Base-by-base conservation (phyloP, 768 basidiomycete species). In the Albatrellus ellisii region DNA sequence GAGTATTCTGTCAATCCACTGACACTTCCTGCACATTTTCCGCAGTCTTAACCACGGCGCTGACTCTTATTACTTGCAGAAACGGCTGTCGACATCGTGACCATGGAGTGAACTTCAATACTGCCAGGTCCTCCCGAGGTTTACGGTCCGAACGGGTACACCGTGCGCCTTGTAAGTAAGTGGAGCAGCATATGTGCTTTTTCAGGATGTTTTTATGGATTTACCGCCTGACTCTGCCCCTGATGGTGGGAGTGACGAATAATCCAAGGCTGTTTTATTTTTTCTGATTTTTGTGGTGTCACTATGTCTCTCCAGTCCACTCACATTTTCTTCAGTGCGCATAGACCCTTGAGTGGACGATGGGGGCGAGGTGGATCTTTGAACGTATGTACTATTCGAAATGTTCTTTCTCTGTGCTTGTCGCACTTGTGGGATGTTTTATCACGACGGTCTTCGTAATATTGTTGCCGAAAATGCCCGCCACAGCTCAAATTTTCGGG, bases 391-490 rank as follows among this genome's bases (percentile, higher is more conserved):
- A 15, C 22, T 7, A 26, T 8, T 14, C 12, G 5, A 4, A 21
- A 26, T 15, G 21, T 10, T 36, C 2, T n/a, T 41, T 22, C 28
- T 3, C 40, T 41, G 29, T 3, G 12, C 29, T 31, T 31, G 4
- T 28, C 39, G 28, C 18, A 44, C 56, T 45, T 46, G 15, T 42
- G 76, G 79, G 79, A 83, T 84, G 80, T 59, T 38, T 63, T 68
- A 76, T 77, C 81, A 86, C 84, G 84, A 87, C 84, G 84, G 84
- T 87, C 84, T 86, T 83, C 84, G 84, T 86, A 87, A 54, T 44
- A 59, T 58, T 51, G 44, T 62, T 85, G 81, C 78, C 84, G 84
- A 87, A 87, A 82, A 57, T 74, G 84, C 84, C 84, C 83, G 84
- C 78, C 78, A 83, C 77, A 87, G 84, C 84, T 87, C 84, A 86